Conservation (phyloP, 306 rosid genomes). For the Glycine tomentella region DNA sequence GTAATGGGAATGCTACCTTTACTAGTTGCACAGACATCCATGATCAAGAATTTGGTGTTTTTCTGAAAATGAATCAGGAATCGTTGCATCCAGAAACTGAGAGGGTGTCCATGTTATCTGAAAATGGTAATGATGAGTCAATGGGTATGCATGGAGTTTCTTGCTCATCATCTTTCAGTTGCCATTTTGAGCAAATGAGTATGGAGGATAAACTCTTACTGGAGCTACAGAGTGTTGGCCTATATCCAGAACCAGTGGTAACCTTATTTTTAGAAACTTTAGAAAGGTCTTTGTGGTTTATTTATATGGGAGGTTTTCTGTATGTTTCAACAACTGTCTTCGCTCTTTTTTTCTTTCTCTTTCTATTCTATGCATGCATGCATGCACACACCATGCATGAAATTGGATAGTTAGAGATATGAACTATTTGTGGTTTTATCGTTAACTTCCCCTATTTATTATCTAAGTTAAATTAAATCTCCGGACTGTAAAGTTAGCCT, state of each 20-base stretch:
- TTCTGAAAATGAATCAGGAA: slow-evolving; percentile 49
- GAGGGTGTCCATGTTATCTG: slow-evolving; percentile 50
- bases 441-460: slow-evolving; percentile 10
- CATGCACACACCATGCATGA: too few relatives aligned
- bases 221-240: slow-evolving; percentile 82
- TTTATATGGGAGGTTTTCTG: slow-evolving; percentile 32
- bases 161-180: slow-evolving; percentile 49
- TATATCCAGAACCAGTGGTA: slow-evolving; percentile 84
- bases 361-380: slow-evolving; percentile 15
- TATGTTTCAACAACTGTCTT: slow-evolving; percentile 4
- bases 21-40: slow-evolving; percentile 45
- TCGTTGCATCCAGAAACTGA: slow-evolving; percentile 47
- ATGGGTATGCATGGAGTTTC: slow-evolving; percentile 47
- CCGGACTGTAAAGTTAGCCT: neutral
- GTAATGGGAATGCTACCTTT: slow-evolving; percentile 59
- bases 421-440: slow-evolving; percentile 15
- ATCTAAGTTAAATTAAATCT: slow-evolving; percentile 20
- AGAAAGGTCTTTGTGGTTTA: slow-evolving; percentile 11
- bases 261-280: slow-evolving; percentile 37
- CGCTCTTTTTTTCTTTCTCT: neutral
- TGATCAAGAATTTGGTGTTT: slow-evolving; percentile 44
- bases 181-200: slow-evolving; percentile 60
- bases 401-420: slow-evolving; percentile 9
- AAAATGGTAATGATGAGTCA: slow-evolving; percentile 57
- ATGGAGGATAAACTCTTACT: slow-evolving; percentile 73